A percentile compares a stretch with the other conserved stretches of the same genome.
These are phyloP conservation scores for Cyberlindnera subsufficiens DNA, from an alignment of 805 yeast species.

Conservation along the genomic window DNA sequence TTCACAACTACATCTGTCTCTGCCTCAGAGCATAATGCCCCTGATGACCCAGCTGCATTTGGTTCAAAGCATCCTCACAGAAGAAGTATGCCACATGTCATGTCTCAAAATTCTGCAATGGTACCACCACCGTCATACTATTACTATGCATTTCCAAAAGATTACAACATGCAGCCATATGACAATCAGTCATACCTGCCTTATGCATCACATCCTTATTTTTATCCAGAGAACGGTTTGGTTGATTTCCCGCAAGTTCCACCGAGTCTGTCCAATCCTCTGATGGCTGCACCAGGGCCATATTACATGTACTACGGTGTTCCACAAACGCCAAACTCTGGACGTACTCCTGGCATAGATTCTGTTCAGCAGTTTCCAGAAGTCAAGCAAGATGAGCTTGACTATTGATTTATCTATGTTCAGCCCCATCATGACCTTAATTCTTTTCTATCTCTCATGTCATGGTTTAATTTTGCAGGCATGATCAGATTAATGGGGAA, in stretches of 20 bases:
- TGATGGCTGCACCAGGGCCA: constrained; percentile 22
- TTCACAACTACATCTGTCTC: constrained; percentile 22
- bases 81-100: constrained; percentile 9
- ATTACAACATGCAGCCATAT: constrained; percentile 11
- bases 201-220: constrained; percentile 21
- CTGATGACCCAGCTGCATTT: constrained; percentile 15
- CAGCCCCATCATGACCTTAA: too few species aligned
- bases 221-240: constrained; percentile 17
- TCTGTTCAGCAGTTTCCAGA: neutral
- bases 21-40: constrained; percentile 12
- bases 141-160: constrained; percentile 27
- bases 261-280: constrained; percentile 6
- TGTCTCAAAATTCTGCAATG: constrained; percentile 9
- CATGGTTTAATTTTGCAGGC: too few species aligned
- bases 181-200: constrained; percentile 21
- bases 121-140: constrained; percentile 24
- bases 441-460: too few species aligned
- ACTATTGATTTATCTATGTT: neutral
- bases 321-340: constrained; percentile 17
- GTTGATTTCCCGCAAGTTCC: constrained; percentile 14
- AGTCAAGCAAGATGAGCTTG: neutral
- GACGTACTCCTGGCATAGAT: neutral
- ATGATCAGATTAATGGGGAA: too few species aligned
- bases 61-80: constrained; percentile 11
- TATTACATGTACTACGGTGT: constrained; percentile 26